phyloP scores from a whole-genome alignment of 2,329 filamentous ascomycete genomes.

The Alternaria rosae region DNA sequence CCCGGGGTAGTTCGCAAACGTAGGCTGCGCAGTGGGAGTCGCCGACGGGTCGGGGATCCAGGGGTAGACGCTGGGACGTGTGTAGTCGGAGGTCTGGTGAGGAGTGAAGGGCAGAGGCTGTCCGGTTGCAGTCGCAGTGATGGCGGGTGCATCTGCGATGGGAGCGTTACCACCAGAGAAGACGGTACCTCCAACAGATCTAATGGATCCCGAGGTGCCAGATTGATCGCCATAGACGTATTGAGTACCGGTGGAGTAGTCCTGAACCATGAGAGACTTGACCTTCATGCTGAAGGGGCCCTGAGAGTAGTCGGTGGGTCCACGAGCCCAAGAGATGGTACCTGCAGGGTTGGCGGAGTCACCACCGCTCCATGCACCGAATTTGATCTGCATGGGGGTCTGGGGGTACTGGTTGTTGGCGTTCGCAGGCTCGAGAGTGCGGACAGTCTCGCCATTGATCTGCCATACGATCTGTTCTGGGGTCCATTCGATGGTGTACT shows the following conservation, averaged over 20 bases:
- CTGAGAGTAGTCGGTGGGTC: slow-evolving; percentile 80
- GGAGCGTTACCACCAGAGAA: slow-evolving; percentile 66
- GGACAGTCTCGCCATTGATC: slow-evolving; percentile 78
- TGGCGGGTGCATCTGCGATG: slow-evolving; percentile 65
- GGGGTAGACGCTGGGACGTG: slow-evolving; percentile 57
- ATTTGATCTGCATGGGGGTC: slow-evolving; percentile 92
- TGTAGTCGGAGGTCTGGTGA: slow-evolving; percentile 64
- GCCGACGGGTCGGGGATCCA: slow-evolving; percentile 68
- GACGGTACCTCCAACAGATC: slow-evolving; percentile 78
- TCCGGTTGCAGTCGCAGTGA: slow-evolving; percentile 68
- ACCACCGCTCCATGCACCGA: slow-evolving; percentile 91
- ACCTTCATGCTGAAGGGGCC: slow-evolving; percentile 90
- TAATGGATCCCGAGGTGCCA: slow-evolving; percentile 83
- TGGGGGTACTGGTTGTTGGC: slow-evolving; percentile 87
- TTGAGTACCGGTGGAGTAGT: slow-evolving; percentile 89
- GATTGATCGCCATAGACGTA: slow-evolving; percentile 83
- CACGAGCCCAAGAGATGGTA: slow-evolving; percentile 89
- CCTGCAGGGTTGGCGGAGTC: slow-evolving; percentile 80
- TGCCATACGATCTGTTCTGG: slow-evolving; percentile 84
- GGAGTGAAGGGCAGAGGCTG: slow-evolving; percentile 73
- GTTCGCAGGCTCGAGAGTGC: slow-evolving; percentile 73
- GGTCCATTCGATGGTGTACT: slow-evolving; percentile 93
- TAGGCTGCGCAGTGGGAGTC: slow-evolving; percentile 57
- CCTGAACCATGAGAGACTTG: slow-evolving; percentile 75
- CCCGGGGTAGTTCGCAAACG: slow-evolving; percentile 58